A percentile compares a stretch with the other conserved stretches of the same genome.
Evolutionary conservation across 495 filamentous ascomycete genomes (phyloP).

Genomic region (Xylaria scruposa): DNA sequence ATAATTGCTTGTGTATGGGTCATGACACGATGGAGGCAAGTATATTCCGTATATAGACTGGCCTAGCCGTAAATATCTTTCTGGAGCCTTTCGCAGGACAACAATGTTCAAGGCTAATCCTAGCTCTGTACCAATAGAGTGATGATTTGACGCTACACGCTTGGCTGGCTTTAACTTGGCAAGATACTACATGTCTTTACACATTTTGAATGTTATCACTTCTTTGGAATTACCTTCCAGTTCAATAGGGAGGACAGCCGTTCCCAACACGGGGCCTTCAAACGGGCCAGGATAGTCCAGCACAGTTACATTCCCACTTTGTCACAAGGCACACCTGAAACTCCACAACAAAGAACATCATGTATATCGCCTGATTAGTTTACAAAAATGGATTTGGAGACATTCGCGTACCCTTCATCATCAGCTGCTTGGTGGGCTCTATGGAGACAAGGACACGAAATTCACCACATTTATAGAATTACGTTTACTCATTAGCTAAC

Average conservation of each 20-base stretch:
- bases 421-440: background rate
- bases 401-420: background rate
- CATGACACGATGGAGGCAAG: background rate
- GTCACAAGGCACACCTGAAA: constrained; percentile 4
- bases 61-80: background rate
- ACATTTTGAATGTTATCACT: background rate
- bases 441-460: background rate
- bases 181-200: constrained; percentile 9
- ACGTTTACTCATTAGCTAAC: background rate
- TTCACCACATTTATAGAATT: background rate
- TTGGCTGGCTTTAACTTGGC: background rate
- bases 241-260: background rate
- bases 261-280: background rate
- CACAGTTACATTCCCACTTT: constrained; percentile 8
- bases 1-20: constrained; percentile 10
- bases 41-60: background rate
- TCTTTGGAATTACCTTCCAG: background rate
- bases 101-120: constrained; percentile 10
- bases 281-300: background rate
- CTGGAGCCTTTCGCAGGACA: background rate
- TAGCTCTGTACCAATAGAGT: background rate
- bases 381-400: background rate
- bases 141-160: background rate
- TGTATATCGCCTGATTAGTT: background rate
- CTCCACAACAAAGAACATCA: background rate